Conservation (phyloP, 768 basidiomycete species). For the Rhizopogon vesiculosus region DNA sequence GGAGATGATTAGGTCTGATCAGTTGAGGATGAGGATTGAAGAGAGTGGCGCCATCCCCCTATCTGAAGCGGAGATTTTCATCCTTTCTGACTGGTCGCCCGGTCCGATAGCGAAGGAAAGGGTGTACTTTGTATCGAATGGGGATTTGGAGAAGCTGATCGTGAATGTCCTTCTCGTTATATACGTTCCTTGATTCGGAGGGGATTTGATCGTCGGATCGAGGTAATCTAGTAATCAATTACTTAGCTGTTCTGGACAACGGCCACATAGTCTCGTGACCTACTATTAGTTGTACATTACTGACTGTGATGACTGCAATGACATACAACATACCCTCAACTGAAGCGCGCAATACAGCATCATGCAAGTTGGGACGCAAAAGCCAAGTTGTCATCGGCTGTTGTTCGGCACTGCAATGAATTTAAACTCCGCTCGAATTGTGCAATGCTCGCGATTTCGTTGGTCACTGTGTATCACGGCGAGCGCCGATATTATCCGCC, state of each 20-base stretch:
- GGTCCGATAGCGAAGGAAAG: slow-evolving; percentile 55
- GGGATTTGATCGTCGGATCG: not conserved
- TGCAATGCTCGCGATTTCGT: slow-evolving; percentile 12
- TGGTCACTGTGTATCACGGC: slow-evolving; percentile 38
- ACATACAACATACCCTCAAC: not conserved
- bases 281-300: not conserved
- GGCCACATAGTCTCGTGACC: not conserved
- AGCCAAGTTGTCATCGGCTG: not conserved
- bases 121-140: slow-evolving; percentile 63
- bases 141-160: slow-evolving; percentile 66
- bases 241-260: not conserved
- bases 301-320: not conserved
- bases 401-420: slow-evolving; percentile 1
- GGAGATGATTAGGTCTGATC: slow-evolving; percentile 23
- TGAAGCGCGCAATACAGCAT: not conserved
- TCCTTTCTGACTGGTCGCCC: slow-evolving; percentile 51
- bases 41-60: slow-evolving; percentile 66
- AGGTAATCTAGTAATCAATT: not conserved
- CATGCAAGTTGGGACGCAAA: not conserved
- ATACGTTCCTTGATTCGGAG: slow-evolving; percentile 48
- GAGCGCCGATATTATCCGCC: slow-evolving; percentile 26
- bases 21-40: slow-evolving; percentile 53
- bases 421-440: slow-evolving; percentile 19
- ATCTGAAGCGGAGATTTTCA: slow-evolving; percentile 54
- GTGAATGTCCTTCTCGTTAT: slow-evolving; percentile 74